Evolutionary conservation across 768 basidiomycete species (phyloP).

Genomic region (Boletus patriciae): DNA sequence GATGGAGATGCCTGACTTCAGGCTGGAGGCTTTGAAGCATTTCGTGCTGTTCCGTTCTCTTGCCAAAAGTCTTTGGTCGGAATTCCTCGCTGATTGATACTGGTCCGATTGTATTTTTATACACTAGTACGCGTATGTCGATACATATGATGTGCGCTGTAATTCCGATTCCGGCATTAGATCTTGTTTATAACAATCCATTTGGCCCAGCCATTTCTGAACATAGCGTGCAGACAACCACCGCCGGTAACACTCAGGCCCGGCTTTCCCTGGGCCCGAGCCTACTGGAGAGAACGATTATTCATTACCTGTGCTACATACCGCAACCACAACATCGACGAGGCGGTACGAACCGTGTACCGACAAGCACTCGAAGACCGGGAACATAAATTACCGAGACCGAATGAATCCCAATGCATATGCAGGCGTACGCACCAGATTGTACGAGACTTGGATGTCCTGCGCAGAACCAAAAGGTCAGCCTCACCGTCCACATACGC

Average conservation of each 20-base stretch:
- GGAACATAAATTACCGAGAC: constrained; percentile 17
- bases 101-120: too few species aligned
- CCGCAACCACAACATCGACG: neutral
- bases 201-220: too few species aligned
- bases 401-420: neutral
- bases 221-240: too few species aligned
- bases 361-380: neutral
- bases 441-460: constrained; percentile 10
- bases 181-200: too few species aligned
- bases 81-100: too few species aligned
- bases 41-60: too few species aligned
- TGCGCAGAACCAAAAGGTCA: constrained; percentile 1
- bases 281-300: neutral
- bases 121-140: too few species aligned
- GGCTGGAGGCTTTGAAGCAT: neutral
- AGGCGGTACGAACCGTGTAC: neutral
- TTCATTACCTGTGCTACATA: constrained; percentile 5
- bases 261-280: too few species aligned
- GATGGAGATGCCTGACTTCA: neutral
- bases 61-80: too few species aligned
- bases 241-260: too few species aligned
- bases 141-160: too few species aligned
- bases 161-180: too few species aligned
- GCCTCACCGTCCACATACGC: neutral
- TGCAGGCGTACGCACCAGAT: neutral